Conservation (phyloP, 192 early-diverging fungal genomes). For the Umbelopsis sp. region DNA sequence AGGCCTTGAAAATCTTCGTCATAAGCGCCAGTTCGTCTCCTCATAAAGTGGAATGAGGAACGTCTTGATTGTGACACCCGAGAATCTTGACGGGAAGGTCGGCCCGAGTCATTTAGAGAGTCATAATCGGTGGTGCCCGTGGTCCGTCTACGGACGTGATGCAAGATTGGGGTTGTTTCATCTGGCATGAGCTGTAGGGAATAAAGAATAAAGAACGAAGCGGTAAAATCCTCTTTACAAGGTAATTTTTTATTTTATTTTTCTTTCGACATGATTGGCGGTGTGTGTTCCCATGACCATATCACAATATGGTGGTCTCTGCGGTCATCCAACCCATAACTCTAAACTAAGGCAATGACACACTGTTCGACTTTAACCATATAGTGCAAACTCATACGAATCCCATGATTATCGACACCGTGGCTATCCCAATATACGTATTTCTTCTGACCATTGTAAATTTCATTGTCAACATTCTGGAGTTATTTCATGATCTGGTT, state of each 20-base stretch:
- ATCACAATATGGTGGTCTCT: neutral
- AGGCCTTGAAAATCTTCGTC: slow-evolving; percentile 52
- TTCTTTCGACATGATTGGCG: neutral
- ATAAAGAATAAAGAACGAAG: neutral
- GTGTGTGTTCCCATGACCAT: slow-evolving; percentile 10
- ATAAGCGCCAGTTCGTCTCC: slow-evolving; percentile 38
- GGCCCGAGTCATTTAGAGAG: neutral
- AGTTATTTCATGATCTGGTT: too few species aligned
- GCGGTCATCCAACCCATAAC: too few species aligned
- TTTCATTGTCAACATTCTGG: too few species aligned
- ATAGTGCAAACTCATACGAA: too few species aligned
- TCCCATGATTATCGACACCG: too few species aligned
- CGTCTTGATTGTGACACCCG: neutral
- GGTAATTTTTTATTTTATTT: neutral
- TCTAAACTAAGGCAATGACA: too few species aligned
- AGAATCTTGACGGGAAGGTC: slow-evolving; percentile 13
- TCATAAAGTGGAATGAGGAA: slow-evolving; percentile 11
- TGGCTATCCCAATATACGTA: too few species aligned
- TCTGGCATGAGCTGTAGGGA: slow-evolving; percentile 9
- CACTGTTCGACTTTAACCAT: too few species aligned
- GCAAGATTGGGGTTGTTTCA: slow-evolving; percentile 13
- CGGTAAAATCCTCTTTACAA: neutral
- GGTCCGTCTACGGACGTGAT: slow-evolving; percentile 11
- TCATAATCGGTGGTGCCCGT: neutral
- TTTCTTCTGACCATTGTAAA: too few species aligned